Base-by-base conservation (phyloP, 495 filamentous ascomycete genomes). In the Podospora australis region DNA sequence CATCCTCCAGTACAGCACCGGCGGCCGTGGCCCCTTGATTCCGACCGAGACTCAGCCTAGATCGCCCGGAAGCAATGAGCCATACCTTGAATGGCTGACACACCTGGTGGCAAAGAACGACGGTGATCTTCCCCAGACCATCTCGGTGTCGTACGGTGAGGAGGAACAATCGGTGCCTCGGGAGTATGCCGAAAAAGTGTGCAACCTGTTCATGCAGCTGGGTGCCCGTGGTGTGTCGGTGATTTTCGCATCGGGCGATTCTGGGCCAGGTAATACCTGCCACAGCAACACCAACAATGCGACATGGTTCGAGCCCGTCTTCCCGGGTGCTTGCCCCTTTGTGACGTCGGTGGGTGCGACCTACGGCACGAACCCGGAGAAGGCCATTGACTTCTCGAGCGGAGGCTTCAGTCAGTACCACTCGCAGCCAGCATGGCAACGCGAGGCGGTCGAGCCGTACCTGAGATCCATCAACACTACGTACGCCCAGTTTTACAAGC, bases 141-240 rank as follows among this genome's bases (percentile, higher is more conserved):
- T 95, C 49, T 82, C 84, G 28, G 88, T 81, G 35, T 88, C 83
- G 0, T 95, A 92, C 60, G 86, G 86, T 32, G 87, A 91, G 54
- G 78, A 89, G 39, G 88, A 95, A 60, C 68, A 90, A 68, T 84
- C 79, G 4, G 77, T 92, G 0, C 86, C 87, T 0, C 58, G 70
- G 26, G 62, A 71, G 1, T 94, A 89, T 55, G 81, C 85, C 34
- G 67, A 69, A 35, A 74, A 70, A 30, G 83, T 88, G 4, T 92
- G 88, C 70, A 79, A 84, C 60, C 77, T 87, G 61, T 68, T 73
- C 52, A 66, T 63, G 34, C 68, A 73, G 50, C 78, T 92, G 13
- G 87, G 86, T 29, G 78, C 78, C 25, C 83, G 87, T 20, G 88
- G 88, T 39, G 83, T 89, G 2, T 83, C 84, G 5, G 71, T 94